phyloP scores from a whole-genome alignment of 2,329 filamentous ascomycete genomes.

The Verticillium zaregamsianum region DNA sequence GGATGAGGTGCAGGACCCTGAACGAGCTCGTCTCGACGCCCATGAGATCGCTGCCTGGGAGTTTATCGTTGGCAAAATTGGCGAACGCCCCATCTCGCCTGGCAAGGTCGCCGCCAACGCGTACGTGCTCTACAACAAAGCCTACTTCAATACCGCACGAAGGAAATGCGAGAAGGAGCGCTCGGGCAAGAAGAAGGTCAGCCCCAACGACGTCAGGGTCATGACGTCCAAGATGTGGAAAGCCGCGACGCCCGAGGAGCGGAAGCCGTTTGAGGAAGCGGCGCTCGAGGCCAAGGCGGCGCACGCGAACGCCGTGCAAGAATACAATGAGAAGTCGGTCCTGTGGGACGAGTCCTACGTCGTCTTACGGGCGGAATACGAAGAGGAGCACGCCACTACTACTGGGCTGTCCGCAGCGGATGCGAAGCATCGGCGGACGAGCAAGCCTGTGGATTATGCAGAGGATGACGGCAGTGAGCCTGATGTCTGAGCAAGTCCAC shows the following conservation, averaged over 20 bases:
- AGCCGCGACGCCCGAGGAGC: slow-evolving; percentile 64
- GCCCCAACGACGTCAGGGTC: slow-evolving; percentile 77
- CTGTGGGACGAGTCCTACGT: slow-evolving; percentile 69
- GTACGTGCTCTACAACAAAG: slow-evolving; percentile 85
- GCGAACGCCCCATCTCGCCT: slow-evolving; percentile 71
- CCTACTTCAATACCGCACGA: slow-evolving; percentile 61
- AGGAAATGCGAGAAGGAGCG: slow-evolving; percentile 59
- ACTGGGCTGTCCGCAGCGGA: slow-evolving; percentile 8
- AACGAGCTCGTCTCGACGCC: slow-evolving; percentile 48
- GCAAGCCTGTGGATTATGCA: slow-evolving; percentile 31
- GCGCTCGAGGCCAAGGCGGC: slow-evolving; percentile 66
- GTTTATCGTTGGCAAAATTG: slow-evolving; percentile 54
- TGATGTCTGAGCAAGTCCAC: slow-evolving; percentile 8
- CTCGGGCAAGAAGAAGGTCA: slow-evolving; percentile 58
- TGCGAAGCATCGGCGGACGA: slow-evolving; percentile 29
- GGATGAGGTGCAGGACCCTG: slow-evolving; percentile 40
- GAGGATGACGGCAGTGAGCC: slow-evolving; percentile 26
- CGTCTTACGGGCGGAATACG: slow-evolving; percentile 48
- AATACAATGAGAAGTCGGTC: slow-evolving; percentile 57
- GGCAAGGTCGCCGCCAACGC: slow-evolving; percentile 74
- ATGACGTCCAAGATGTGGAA: slow-evolving; percentile 92
- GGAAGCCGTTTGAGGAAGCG: slow-evolving; percentile 72
- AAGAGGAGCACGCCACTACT: slow-evolving; percentile 45
- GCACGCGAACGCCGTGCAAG: slow-evolving; percentile 53
- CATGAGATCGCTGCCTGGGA: slow-evolving; percentile 53